Conservation (phyloP, 2,329 filamentous ascomycete species). For the Geosmithia morbida region DNA sequence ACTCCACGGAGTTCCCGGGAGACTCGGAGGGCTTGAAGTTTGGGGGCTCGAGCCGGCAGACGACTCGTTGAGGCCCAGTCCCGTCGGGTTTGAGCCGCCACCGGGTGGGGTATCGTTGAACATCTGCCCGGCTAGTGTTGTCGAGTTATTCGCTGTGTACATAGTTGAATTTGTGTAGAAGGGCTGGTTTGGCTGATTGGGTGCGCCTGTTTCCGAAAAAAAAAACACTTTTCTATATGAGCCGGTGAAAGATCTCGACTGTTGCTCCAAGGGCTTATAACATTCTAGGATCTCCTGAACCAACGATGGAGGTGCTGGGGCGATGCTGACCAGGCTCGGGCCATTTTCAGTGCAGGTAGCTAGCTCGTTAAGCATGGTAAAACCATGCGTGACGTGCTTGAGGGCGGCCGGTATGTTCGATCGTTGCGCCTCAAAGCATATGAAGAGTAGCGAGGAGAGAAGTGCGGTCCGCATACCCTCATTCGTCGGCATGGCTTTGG, state of each 20-base stretch:
- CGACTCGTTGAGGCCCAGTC: background rate
- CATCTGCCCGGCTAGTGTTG: background rate
- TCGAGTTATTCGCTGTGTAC: background rate
- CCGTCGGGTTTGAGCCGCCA: background rate
- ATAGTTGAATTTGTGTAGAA: background rate
- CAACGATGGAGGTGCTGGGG: constrained; percentile 18
- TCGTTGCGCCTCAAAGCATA: constrained; percentile 24
- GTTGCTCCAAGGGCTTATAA: constrained; percentile 21
- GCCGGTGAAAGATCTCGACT: constrained; percentile 21
- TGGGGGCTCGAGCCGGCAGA: too few species aligned
- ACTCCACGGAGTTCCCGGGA: constrained; percentile 7
- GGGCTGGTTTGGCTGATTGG: background rate
- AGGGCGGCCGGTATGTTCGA: constrained; percentile 23
- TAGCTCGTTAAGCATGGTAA: constrained; percentile 24
- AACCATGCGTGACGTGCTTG: constrained; percentile 24
- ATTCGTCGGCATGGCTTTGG: constrained; percentile 17
- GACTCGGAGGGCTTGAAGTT: constrained; percentile 9
- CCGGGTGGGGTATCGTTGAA: background rate
- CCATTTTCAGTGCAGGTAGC: constrained; percentile 19
- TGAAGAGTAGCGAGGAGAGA: constrained; percentile 22
- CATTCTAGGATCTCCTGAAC: constrained; percentile 24
- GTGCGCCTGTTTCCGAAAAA: constrained; percentile 3
- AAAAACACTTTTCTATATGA: constrained; percentile 20
- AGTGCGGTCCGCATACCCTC: constrained; percentile 22
- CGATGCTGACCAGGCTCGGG: constrained; percentile 19